Conservation (phyloP, 2,329 filamentous ascomycete genomes). For the Scleromitrula shiraiana region DNA sequence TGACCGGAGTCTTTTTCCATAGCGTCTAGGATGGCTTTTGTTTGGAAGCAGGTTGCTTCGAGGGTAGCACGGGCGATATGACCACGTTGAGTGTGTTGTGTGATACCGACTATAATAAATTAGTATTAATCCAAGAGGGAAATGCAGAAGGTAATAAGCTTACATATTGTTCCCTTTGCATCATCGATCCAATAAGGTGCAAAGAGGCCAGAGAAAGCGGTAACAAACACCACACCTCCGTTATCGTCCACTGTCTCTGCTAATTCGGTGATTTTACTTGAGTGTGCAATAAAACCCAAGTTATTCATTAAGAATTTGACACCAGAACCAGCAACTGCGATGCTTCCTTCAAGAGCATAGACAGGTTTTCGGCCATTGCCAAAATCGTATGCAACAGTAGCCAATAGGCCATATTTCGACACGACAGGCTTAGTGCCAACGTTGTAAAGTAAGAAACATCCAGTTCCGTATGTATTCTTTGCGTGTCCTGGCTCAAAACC, state of each 20-base stretch:
- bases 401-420: constrained; percentile 72
- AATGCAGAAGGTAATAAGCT: constrained; percentile 1
- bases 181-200: constrained; percentile 95
- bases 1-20: constrained; percentile 84
- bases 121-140: not conserved
- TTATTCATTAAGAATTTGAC: constrained; percentile 67
- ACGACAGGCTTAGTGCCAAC: constrained; percentile 79
- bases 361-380: constrained; percentile 44
- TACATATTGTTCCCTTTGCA: constrained; percentile 68
- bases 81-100: constrained; percentile 74
- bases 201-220: constrained; percentile 84
- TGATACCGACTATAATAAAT: constrained; percentile 58
- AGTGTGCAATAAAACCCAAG: constrained; percentile 48
- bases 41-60: constrained; percentile 88
- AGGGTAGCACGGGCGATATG: constrained; percentile 86
- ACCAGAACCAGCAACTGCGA: constrained; percentile 73
- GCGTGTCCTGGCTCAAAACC: constrained; percentile 74
- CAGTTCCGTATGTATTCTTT: constrained; percentile 81
- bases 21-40: constrained; percentile 81
- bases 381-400: constrained; percentile 84
- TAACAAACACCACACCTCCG: constrained; percentile 79
- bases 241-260: constrained; percentile 56
- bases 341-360: constrained; percentile 77
- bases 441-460: constrained; percentile 80
- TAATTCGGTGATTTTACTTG: constrained; percentile 42